Percentiles rank a stretch among this genome's conserved stretches.
These are phyloP conservation scores for Spathaspora boniae DNA, from an alignment of 805 yeast genomes.

Conservation along the genomic window DNA sequence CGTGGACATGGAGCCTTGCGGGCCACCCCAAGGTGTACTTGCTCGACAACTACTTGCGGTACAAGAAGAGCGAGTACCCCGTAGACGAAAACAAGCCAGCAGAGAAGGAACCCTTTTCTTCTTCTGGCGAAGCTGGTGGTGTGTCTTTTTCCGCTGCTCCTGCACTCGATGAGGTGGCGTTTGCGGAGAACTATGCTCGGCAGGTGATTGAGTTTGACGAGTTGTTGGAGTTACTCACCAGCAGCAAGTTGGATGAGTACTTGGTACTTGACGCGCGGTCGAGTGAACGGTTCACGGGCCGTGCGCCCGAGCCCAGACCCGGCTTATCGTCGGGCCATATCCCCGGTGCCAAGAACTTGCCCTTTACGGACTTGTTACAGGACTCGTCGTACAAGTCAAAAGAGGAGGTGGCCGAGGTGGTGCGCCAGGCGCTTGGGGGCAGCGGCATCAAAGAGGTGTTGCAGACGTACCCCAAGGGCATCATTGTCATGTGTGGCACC, in stretches of 20 bases:
- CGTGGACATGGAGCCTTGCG: slow-evolving; percentile 82
- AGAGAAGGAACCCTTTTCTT: slow-evolving; percentile 19
- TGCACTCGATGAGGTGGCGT: slow-evolving; percentile 18
- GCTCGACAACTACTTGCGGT: slow-evolving; percentile 64
- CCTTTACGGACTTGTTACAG: slow-evolving; percentile 63
- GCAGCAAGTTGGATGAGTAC: slow-evolving; percentile 43
- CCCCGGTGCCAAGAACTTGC: slow-evolving; percentile 74
- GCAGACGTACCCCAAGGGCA: slow-evolving; percentile 47
- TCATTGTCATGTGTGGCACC: slow-evolving; percentile 90
- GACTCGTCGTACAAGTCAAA: slow-evolving; percentile 39
- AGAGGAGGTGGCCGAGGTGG: slow-evolving; percentile 43
- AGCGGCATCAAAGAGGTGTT: slow-evolving; percentile 24
- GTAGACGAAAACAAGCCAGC: slow-evolving; percentile 30
- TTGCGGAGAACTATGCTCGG: slow-evolving; percentile 30
- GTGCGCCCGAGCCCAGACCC: slow-evolving; percentile 82
- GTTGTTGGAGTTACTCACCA: slow-evolving; percentile 53
- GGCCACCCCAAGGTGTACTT: slow-evolving; percentile 70
- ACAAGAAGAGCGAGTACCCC: slow-evolving; percentile 44
- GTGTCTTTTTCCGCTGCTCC: slow-evolving; percentile 15
- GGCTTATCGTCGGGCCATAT: slow-evolving; percentile 89
- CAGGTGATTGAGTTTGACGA: slow-evolving; percentile 69
- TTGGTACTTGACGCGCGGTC: slow-evolving; percentile 82
- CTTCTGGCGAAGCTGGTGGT: slow-evolving; percentile 12
- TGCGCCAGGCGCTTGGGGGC: too few species aligned
- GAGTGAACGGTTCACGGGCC: slow-evolving; percentile 68